phyloP scores from a whole-genome alignment of 805 yeast genomes.

The Sugiyamaella smithiae region DNA sequence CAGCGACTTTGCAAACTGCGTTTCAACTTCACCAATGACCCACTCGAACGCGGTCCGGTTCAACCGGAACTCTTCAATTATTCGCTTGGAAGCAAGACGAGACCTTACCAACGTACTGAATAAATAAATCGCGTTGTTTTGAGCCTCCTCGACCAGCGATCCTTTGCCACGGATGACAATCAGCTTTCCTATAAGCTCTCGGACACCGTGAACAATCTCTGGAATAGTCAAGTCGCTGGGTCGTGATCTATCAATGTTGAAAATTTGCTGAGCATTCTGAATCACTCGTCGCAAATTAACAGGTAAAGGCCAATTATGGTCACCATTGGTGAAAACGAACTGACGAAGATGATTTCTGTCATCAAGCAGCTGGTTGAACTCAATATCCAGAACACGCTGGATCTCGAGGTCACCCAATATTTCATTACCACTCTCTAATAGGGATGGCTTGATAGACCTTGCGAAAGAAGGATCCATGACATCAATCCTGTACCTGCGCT shows the following conservation, averaged over 20 bases:
- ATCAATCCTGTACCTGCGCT: conserved; percentile 80
- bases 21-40: conserved; percentile 92
- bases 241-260: conserved; percentile 85
- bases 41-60: conserved; percentile 87
- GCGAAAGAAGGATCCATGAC: conserved; percentile 61
- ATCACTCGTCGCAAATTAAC: conserved; percentile 94
- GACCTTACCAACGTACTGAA: conserved; percentile 93
- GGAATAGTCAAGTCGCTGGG: conserved; percentile 86
- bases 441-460: conserved; percentile 61
- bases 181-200: conserved; percentile 61
- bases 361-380: conserved; percentile 67
- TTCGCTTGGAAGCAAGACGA: conserved; percentile 84
- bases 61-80: conserved; percentile 84
- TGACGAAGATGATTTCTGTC: conserved; percentile 82
- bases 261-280: conserved; percentile 96
- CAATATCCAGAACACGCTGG: conserved; percentile 78
- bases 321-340: conserved; percentile 87
- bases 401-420: conserved; percentile 84
- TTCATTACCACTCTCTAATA: conserved; percentile 85
- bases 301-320: conserved; percentile 95
- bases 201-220: conserved; percentile 74
- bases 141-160: conserved; percentile 74
- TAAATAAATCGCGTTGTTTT: conserved; percentile 82
- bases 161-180: conserved; percentile 82
- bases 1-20: conserved; percentile 88